A percentile compares a stretch with the other conserved stretches of the same genome.
Evolutionary conservation across 83 land plant genomes (phyloP).

Genomic region (Diphasiastrum complanatum): DNA sequence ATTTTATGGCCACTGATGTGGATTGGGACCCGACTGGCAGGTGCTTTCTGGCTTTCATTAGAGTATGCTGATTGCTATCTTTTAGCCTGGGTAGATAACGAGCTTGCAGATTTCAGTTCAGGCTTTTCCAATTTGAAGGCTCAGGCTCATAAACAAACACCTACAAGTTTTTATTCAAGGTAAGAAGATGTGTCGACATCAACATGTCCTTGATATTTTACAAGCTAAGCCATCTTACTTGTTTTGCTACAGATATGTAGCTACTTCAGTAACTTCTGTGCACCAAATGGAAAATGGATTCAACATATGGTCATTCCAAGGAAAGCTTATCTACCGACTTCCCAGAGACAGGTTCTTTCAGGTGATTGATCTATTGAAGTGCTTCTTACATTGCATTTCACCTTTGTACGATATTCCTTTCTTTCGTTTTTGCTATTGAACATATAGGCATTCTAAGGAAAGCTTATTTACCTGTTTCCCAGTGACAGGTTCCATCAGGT

Average conservation of each 20-base stretch:
- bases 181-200: too few relatives aligned
- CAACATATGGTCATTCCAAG: conserved; percentile 94
- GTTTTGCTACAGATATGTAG: conserved; percentile 57
- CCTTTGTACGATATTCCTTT: too few relatives aligned
- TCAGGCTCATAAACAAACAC: too few relatives aligned
- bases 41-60: conserved; percentile 25
- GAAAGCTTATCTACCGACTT: conserved; percentile 70
- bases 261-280: conserved; percentile 78
- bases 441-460: too few relatives aligned
- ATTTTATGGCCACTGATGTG: conserved; percentile 93
- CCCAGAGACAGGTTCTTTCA: conserved; percentile 79
- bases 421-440: too few relatives aligned
- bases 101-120: too few relatives aligned
- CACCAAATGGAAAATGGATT: conserved; percentile 99
- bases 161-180: too few relatives aligned
- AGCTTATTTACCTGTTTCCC: too few relatives aligned
- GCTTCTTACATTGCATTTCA: not conserved
- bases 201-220: conserved; percentile 2
- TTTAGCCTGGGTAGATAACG: not conserved
- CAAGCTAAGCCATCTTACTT: not conserved
- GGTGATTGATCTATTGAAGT: too few relatives aligned
- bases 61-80: not conserved
- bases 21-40: conserved; percentile 99
- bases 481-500: too few relatives aligned
- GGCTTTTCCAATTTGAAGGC: too few relatives aligned